A percentile compares a stretch with the other conserved stretches of the same genome.
phyloP scores from a whole-genome alignment of 2,329 filamentous ascomycete species.

The Didymosphaeria variabile region DNA sequence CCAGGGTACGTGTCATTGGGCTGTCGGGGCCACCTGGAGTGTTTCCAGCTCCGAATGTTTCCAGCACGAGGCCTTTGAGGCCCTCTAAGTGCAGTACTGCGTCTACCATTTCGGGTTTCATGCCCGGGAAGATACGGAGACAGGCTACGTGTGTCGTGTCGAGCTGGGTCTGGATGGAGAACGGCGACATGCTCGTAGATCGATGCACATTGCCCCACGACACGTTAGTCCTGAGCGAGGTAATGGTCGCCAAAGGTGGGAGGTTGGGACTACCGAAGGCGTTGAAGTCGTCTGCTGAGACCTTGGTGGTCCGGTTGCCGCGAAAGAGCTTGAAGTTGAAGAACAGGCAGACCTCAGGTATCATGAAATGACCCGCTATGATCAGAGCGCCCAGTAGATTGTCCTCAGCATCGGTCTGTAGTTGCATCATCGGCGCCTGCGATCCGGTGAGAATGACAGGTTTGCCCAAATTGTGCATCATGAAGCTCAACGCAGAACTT shows the following conservation, averaged over 20 bases:
- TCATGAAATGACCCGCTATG: slow-evolving; percentile 89
- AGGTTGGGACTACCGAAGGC: slow-evolving; percentile 91
- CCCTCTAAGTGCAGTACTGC: slow-evolving; percentile 80
- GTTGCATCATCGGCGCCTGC: slow-evolving; percentile 82
- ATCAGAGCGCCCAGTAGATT: slow-evolving; percentile 89
- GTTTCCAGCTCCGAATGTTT: slow-evolving; percentile 94
- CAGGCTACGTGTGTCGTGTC: slow-evolving; percentile 91
- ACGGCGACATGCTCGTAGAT: slow-evolving; percentile 76
- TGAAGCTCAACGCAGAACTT: slow-evolving; percentile 89
- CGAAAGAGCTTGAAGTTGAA: slow-evolving; percentile 92
- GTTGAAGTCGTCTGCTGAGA: slow-evolving; percentile 84
- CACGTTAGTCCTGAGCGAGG: slow-evolving; percentile 80
- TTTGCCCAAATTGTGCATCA: slow-evolving; percentile 90
- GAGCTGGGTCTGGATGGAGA: slow-evolving; percentile 76
- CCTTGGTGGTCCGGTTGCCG: slow-evolving; percentile 87
- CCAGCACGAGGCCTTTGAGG: slow-evolving; percentile 82
- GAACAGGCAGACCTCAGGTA: slow-evolving; percentile 92
- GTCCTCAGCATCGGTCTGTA: slow-evolving; percentile 91
- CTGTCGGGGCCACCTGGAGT: slow-evolving; percentile 84
- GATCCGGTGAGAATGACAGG: slow-evolving; percentile 82
- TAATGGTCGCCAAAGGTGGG: slow-evolving; percentile 81
- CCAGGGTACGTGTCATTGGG: slow-evolving; percentile 79
- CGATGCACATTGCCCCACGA: slow-evolving; percentile 81
- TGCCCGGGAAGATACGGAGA: slow-evolving; percentile 88
- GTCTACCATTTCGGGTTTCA: slow-evolving; percentile 92